A percentile compares a stretch with the other conserved stretches of the same genome.
Conservation (phyloP, 2,329 filamentous ascomycete genomes). For the Phaeoacremonium minimum region DNA sequence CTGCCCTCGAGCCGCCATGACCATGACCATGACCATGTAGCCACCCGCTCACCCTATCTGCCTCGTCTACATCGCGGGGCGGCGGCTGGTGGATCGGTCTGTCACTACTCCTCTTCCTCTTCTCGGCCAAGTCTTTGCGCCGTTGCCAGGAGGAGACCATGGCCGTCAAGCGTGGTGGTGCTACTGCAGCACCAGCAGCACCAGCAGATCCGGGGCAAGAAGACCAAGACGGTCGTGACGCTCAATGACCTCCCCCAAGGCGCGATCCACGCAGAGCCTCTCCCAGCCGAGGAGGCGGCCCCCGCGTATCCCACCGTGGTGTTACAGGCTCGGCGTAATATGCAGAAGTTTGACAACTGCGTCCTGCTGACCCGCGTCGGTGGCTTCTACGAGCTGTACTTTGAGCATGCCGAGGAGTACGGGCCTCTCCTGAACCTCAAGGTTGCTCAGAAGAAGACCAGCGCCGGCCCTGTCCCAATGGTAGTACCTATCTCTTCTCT, state of each 20-base stretch:
- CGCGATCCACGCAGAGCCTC: constrained; percentile 30
- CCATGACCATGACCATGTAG: constrained; percentile 9
- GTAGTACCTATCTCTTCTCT: constrained; percentile 37
- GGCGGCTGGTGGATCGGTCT: too few relatives aligned
- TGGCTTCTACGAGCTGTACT: constrained; percentile 96
- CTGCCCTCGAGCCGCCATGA: constrained; percentile 4
- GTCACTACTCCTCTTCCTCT: too few relatives aligned
- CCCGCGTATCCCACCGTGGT: constrained; percentile 80
- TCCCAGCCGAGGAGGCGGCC: constrained; percentile 28
- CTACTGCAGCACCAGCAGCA: too few relatives aligned
- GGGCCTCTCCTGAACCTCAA: constrained; percentile 86
- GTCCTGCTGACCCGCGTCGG: constrained; percentile 89
- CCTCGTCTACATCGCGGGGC: too few relatives aligned
- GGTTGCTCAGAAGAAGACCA: constrained; percentile 76
- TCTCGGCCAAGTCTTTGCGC: too few relatives aligned
- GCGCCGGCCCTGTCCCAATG: constrained; percentile 78
- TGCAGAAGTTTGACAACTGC: constrained; percentile 86
- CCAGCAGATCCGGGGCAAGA: constrained; percentile 42
- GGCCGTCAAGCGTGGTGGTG: too few relatives aligned
- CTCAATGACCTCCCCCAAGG: constrained; percentile 56
- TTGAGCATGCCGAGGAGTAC: constrained; percentile 88
- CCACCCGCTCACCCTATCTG: background rate
- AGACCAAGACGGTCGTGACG: constrained; percentile 48
- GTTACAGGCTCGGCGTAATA: constrained; percentile 81
- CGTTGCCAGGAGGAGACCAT: background rate